These are phyloP conservation scores for Aspergillus sclerotialis DNA, from an alignment of 2,329 filamentous ascomycete species.

Conservation along the genomic window DNA sequence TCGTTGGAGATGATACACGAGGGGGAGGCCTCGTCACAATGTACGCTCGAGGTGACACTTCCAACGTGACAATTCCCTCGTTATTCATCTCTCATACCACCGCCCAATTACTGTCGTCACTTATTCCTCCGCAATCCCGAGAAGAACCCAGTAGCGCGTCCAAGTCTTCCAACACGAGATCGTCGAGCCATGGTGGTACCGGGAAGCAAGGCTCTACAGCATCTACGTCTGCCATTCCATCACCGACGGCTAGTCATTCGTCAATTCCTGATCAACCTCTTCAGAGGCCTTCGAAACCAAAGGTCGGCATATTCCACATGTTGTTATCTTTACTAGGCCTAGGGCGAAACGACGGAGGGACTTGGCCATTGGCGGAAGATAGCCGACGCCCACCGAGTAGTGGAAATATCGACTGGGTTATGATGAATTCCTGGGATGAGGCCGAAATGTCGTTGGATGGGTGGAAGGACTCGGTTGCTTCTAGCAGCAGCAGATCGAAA, in stretches of 20 bases:
- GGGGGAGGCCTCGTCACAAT: slow-evolving; percentile 90
- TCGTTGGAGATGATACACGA: slow-evolving; percentile 87
- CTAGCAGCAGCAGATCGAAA: slow-evolving; percentile 10
- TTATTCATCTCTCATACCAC: slow-evolving; percentile 94
- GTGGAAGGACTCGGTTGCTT: neutral
- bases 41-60: slow-evolving; percentile 96
- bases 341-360: slow-evolving; percentile 18
- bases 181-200: slow-evolving; percentile 14
- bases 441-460: slow-evolving; percentile 26
- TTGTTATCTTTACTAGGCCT: slow-evolving; percentile 40
- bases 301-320: slow-evolving; percentile 35
- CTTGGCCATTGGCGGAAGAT: slow-evolving; percentile 33
- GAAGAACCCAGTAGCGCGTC: slow-evolving; percentile 53
- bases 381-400: slow-evolving; percentile 64
- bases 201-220: slow-evolving; percentile 19
- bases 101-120: slow-evolving; percentile 81
- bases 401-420: slow-evolving; percentile 66
- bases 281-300: slow-evolving; percentile 10
- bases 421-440: slow-evolving; percentile 59
- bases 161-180: slow-evolving; percentile 43
- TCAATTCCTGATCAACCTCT: slow-evolving; percentile 9
- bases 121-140: slow-evolving; percentile 66
- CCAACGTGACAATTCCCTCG: slow-evolving; percentile 87
- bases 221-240: slow-evolving; percentile 21
- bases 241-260: slow-evolving; percentile 23